Evolutionary conservation across 352 stramenopile species (phyloP), one percentile per base, ranked within the genome.

Genomic region (Thalassiosira oceanica): DNA sequence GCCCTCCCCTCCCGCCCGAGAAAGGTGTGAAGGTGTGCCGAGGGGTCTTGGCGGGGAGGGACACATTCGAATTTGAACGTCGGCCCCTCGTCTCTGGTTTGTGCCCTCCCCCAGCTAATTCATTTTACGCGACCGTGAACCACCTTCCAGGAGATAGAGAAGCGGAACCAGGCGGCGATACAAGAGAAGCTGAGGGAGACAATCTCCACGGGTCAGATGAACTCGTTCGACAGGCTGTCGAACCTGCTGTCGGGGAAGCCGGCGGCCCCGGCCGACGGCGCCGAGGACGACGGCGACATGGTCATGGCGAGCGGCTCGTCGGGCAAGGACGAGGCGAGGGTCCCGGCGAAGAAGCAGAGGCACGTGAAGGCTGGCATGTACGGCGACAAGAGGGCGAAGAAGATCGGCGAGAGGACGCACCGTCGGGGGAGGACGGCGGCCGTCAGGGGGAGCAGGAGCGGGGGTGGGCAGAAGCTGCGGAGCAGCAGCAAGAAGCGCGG

Each of bases 191-290:
- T 80, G 16, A 62, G 72, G 53, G 35, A 80, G 53, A 73, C 55
- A 28, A 69, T 80, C 36, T 49, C 43, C 33, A 63, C 37, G 39
- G 64, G 63, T 10, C 56, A 71, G 50, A 37, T 80, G 35, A 80
- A 75, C 55, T 80, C 70, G 6, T 78, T 78, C 33, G 68, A 78
- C 46, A 60, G 68, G 27, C 61, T 78, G 3, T 68, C 68, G 28
- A 78, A 69, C 31, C 48, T 78, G 27, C 69, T 78, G 28, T 28
- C 53, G 11, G 60, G 60, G 13, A 56, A 51, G 8, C 15, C 41
- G 7, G 62, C 18, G 8, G 46, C 2, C 20, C 29, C 37, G 11
- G 37, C 23, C 57, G 20, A 35, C 28, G 24, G 29, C 35, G 37
- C 26, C 11, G 27, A 36, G 15, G 36, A 62, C 26, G 68, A 69